Evolutionary conservation across 2,329 filamentous ascomycete species (phyloP), one percentile per base, ranked within the genome.

Genomic region (Verticillium dahliae): DNA sequence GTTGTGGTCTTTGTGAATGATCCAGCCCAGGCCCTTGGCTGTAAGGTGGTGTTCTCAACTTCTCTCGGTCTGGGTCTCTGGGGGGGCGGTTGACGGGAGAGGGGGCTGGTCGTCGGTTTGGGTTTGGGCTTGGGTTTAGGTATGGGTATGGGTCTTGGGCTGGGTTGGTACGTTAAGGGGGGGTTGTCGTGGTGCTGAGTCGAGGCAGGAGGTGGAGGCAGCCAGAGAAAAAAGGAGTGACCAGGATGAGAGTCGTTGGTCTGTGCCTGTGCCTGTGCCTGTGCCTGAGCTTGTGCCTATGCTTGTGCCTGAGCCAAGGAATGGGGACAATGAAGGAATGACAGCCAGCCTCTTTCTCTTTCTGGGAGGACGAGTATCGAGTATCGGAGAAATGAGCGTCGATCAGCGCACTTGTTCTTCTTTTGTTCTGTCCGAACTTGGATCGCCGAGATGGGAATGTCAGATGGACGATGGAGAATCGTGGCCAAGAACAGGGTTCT

Each of bases 151-250:
- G 54, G 13, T 56, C n/a, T 34, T 6, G 14, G 54, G 34, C 54
- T 34, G 54, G 18, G 18, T 22, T 22, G 18, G 18, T 22, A 22
- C 18, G 18, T 22, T 22, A 22, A 22, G 18, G 18, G 18, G 18
- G 18, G 18, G 18, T 22, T 22, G 18, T 22, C 18, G 27, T 27
- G 55, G 7, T 38, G n/a, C 31, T 57, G 33, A 37, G 18, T 57
- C 33, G 55, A 37, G 34, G 54, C 34, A 56, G 18, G 27, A 37
- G 33, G 55, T 37, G 55, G 55, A 35, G 35, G 55, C 34, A 35
- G 55, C 33, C 55, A 50, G 45, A n/a, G n/a, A 50, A 45, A 50
- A 50, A 61, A 58, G 34, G 60, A 61, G 60, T 34, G 41, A 61
- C 56, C 52, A 58, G 60, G 56, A 41, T 50, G 6, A 18, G 45